phyloP scores from a whole-genome alignment of 1,284 basidiomycete genomes.

The Fomes fomentarius region DNA sequence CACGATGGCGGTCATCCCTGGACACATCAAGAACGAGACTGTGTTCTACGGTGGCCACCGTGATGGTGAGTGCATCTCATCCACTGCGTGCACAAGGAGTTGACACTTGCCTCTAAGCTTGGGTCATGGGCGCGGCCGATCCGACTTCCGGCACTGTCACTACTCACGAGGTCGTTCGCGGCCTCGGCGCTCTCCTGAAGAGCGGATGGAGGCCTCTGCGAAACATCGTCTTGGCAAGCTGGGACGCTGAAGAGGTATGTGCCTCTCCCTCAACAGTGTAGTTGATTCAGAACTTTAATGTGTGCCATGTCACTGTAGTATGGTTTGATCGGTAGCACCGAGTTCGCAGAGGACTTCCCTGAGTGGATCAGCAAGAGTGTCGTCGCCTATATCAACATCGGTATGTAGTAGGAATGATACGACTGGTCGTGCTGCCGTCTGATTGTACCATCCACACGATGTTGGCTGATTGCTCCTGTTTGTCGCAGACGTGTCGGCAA shows the following conservation, averaged over 20 bases:
- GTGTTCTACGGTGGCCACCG: constrained; percentile 87
- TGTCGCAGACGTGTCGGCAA: constrained; percentile 60
- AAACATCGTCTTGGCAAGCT: constrained; percentile 87
- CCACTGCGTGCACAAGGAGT: no score
- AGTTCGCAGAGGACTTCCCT: constrained; percentile 90
- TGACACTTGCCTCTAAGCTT: constrained; percentile 33
- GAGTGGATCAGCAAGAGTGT: constrained; percentile 79
- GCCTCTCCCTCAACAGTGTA: no score
- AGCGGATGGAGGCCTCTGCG: constrained; percentile 89
- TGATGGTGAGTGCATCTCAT: constrained; percentile 58
- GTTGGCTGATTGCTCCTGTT: neutral
- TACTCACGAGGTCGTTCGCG: constrained; percentile 83
- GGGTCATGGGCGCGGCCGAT: constrained; percentile 79
- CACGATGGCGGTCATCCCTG: constrained; percentile 88
- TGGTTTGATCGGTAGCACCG: constrained; percentile 86
- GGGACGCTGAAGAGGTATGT: constrained; percentile 89
- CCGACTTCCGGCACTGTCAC: constrained; percentile 88
- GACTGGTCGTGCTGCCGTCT: no score
- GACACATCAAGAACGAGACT: constrained; percentile 85
- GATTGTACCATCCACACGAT: no score
- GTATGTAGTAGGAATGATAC: constrained; percentile 43
- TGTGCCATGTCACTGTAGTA: no score
- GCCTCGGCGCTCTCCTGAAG: constrained; percentile 74
- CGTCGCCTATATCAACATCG: constrained; percentile 89
- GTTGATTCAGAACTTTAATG: no score